Conservation (phyloP, 441 rosid genomes). For the Bruguiera hainesii region DNA sequence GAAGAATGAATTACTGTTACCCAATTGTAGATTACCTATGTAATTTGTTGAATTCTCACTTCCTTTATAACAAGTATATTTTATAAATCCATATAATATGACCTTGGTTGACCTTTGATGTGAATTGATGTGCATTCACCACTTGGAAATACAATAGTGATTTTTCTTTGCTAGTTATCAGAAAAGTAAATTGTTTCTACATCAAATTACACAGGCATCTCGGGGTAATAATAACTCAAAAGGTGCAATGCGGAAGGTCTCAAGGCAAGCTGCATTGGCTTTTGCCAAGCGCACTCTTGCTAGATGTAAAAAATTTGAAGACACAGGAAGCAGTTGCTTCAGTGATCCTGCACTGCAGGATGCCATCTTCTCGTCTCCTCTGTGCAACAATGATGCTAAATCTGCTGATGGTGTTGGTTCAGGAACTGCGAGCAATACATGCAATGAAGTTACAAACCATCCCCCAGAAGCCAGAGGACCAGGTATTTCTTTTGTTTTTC, state of each 20-base stretch:
- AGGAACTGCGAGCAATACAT: constrained; percentile 44
- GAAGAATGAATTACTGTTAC: no score
- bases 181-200: not conserved
- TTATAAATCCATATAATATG: no score
- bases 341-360: constrained; percentile 49
- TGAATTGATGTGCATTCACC: no score
- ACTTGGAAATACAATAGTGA: no score
- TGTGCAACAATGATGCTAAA: constrained; percentile 24
- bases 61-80: no score
- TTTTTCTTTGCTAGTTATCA: no score
- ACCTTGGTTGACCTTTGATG: no score
- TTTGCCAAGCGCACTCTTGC: constrained; percentile 51
- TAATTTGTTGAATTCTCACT: no score
- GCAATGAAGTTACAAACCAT: constrained; percentile 65
- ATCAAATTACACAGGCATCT: constrained; percentile 44
- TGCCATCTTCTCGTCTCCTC: constrained; percentile 35
- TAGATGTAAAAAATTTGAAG: constrained; percentile 52
- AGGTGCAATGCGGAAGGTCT: constrained; percentile 41
- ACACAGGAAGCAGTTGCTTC: constrained; percentile 58
- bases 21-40: no score
- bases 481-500: constrained; percentile 38
- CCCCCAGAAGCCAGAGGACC: constrained; percentile 74
- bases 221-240: constrained; percentile 43
- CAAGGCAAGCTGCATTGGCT: constrained; percentile 49
- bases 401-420: constrained; percentile 18